Base-by-base conservation (phyloP, 2,329 filamentous ascomycete species). In the Talaromyces islandicus region DNA sequence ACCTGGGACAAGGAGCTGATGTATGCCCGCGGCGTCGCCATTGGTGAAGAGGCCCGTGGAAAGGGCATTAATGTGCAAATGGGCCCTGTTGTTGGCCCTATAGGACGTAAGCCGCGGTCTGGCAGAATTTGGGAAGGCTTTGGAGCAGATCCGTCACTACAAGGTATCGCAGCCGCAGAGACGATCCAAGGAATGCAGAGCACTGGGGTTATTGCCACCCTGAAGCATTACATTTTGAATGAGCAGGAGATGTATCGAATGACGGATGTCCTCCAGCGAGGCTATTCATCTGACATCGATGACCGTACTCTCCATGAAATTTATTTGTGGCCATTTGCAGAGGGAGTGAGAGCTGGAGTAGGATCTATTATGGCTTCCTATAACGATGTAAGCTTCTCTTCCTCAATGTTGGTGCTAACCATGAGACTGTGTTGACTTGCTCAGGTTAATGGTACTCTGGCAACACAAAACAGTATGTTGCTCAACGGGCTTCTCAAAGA, bases 61-160 rank as follows among this genome's bases (percentile, higher is more conserved):
- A 92, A 92, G 70, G 89, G 89, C 2, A 81, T 87, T 46, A 87
- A 91, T 69, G 80, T 91, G 58, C 86, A 85, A 66, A 79, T 92
- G 7, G 89, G 88, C 0, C 89, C 89, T 0, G 79, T 81, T 0
- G 87, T 91, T 38, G 89, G 89, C 0, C 84, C 90, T 1, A 70
- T 92, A 1, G 89, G 89, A 2, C 81, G 88, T 10, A 89, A 90
- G 66, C 88, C 88, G 0, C 81, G 85, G 54, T 89, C 87, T 14
- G 89, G 89, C 17, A 83, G 89, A 43, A 89, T 85, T 66, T 92
- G 88, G 89, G 89, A 92, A 70, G 85, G 85, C 0, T 91, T 91
- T 66, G 88, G 87, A 1, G 75, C 82, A 1, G 89, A 92, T 68
- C 88, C 89, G 0, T 83, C 84, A 2, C 79, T 92, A 29, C 83